phyloP scores from a whole-genome alignment of 2,329 filamentous ascomycete genomes.

The Pseudogymnoascus sp. region DNA sequence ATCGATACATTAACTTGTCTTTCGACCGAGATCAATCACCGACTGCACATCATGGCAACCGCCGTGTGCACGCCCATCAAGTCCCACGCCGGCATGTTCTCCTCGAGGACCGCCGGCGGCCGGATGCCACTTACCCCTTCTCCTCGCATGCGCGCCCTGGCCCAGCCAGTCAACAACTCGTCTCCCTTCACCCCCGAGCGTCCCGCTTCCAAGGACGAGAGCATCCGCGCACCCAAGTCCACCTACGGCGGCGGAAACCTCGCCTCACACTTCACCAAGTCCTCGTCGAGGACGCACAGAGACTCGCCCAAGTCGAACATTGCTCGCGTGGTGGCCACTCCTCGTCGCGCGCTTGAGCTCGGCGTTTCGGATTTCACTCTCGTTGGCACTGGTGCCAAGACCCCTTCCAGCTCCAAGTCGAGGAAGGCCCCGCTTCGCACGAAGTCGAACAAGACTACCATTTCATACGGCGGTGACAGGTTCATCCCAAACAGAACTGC shows the following conservation, averaged over 20 bases:
- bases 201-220: slow-evolving; percentile 45
- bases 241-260: slow-evolving; percentile 74
- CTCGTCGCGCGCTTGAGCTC: slow-evolving; percentile 74
- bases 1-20: slow-evolving; percentile 42
- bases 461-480: slow-evolving; percentile 75
- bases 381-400: slow-evolving; percentile 68
- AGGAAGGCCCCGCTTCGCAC: slow-evolving; percentile 44
- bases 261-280: slow-evolving; percentile 68
- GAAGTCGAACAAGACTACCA: slow-evolving; percentile 62
- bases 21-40: slow-evolving; percentile 35
- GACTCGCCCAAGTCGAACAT: slow-evolving; percentile 98
- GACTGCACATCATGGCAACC: slow-evolving; percentile 65
- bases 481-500: slow-evolving; percentile 93
- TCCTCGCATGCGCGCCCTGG: slow-evolving; percentile 55
- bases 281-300: slow-evolving; percentile 57
- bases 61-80: slow-evolving; percentile 85
- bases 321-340: slow-evolving; percentile 58
- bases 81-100: slow-evolving; percentile 89
- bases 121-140: slow-evolving; percentile 93
- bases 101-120: slow-evolving; percentile 83
- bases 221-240: slow-evolving; percentile 52
- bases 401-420: slow-evolving; percentile 47
- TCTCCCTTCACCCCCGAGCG: slow-evolving; percentile 73
- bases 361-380: slow-evolving; percentile 89
- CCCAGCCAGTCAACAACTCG: slow-evolving; percentile 44